Percentiles rank a stretch among this genome's conserved stretches.
Evolutionary conservation across 352 stramenopile genomes (phyloP).

Genomic region (Globisporangium iwayamae): DNA sequence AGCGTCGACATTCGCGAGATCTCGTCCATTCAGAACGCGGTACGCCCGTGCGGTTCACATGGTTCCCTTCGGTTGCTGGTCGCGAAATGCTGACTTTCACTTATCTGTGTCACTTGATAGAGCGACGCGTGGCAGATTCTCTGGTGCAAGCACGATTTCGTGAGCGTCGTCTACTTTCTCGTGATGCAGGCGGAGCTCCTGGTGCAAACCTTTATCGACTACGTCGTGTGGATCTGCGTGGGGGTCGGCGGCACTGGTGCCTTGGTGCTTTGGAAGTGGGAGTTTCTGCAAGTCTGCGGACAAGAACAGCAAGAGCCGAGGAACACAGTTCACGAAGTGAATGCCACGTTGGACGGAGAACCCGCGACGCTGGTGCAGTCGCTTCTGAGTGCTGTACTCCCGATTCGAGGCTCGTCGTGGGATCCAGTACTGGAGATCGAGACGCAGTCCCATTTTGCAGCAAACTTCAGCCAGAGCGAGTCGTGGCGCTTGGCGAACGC

Average conservation of each 20-base stretch:
- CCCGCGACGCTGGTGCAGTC: slow-evolving; percentile 2
- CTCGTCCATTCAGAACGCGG: slow-evolving; percentile 36
- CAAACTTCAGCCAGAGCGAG: neutral
- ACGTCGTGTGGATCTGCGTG: slow-evolving; percentile 32
- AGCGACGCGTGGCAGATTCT: slow-evolving; percentile 36
- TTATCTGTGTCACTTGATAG: neutral
- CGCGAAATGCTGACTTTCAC: neutral
- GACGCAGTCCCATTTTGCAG: neutral
- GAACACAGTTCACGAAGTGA: neutral
- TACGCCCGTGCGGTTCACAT: neutral
- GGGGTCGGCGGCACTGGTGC: slow-evolving; percentile 30
- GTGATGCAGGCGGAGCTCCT: slow-evolving; percentile 33
- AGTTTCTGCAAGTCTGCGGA: slow-evolving; percentile 21
- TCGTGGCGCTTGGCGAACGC: neutral
- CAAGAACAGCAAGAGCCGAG: neutral
- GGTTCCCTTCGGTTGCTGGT: neutral
- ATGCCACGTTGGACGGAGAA: neutral
- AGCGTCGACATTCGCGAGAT: slow-evolving; percentile 57
- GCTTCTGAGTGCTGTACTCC: slow-evolving; percentile 8
- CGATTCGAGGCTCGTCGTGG: slow-evolving; percentile 3
- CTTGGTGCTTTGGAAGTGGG: slow-evolving; percentile 42
- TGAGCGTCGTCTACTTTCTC: slow-evolving; percentile 36
- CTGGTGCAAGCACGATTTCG: slow-evolving; percentile 36
- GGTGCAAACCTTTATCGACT: slow-evolving; percentile 29
- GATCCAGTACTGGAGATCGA: slow-evolving; percentile 6